These are phyloP conservation scores for Arthrobotrys entomopaga DNA, from an alignment of 2,329 filamentous ascomycete genomes.

Conservation along the genomic window DNA sequence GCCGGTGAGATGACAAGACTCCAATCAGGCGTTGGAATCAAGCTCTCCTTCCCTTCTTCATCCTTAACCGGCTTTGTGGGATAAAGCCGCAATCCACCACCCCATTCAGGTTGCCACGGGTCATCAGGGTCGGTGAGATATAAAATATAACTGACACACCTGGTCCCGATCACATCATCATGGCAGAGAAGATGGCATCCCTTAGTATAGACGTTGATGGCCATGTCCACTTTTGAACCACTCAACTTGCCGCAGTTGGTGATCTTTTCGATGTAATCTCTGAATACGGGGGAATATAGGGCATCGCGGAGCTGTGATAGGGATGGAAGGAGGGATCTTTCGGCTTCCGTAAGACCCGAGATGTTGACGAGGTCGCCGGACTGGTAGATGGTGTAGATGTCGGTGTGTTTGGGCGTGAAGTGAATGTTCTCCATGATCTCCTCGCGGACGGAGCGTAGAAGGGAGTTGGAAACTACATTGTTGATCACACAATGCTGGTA, in stretches of 20 bases:
- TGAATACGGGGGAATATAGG: conserved; percentile 88
- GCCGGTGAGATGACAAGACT: conserved; percentile 87
- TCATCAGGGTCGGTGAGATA: conserved; percentile 93
- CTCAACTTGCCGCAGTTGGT: conserved; percentile 87
- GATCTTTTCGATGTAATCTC: conserved; percentile 85
- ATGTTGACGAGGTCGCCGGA: conserved; percentile 97
- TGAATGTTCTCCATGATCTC: conserved; percentile 91
- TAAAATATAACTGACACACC: conserved; percentile 94
- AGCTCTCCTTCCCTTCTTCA: conserved; percentile 77
- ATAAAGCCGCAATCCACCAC: conserved; percentile 88
- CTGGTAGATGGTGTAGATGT: conserved; percentile 99
- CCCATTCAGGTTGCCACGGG: conserved; percentile 91
- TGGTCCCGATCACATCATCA: conserved; percentile 97
- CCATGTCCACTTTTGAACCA: conserved; percentile 97
- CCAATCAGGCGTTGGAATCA: conserved; percentile 81
- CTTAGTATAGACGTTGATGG: conserved; percentile 97
- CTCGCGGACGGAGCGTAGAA: conserved; percentile 84
- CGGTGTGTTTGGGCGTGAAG: conserved; percentile 98
- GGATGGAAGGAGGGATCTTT: conserved; percentile 85
- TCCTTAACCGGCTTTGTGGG: conserved; percentile 71
- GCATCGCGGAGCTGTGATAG: conserved; percentile 92
- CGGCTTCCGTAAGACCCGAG: conserved; percentile 87
- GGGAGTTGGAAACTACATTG: conserved; percentile 78
- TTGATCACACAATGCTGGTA: conserved; percentile 95
- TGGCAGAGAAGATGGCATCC: conserved; percentile 96